Base-by-base conservation (phyloP, 495 filamentous ascomycete genomes). In the Podospora pseudopauciseta region DNA sequence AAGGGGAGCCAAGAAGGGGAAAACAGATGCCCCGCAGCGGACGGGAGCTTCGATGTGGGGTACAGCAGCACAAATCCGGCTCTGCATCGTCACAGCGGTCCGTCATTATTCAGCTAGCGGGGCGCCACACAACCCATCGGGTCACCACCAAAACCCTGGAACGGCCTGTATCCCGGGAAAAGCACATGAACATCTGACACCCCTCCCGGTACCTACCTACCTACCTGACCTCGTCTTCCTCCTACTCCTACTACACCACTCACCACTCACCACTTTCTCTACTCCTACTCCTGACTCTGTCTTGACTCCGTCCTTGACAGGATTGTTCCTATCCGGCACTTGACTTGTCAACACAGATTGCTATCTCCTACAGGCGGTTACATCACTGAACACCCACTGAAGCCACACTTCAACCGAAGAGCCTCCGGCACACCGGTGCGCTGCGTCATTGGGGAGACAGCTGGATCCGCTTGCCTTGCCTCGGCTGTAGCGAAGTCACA, bases 381-480 rank as follows among this genome's bases (percentile, higher is more conserved):
- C 39, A 49, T 49, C 39, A 49, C 39, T 49, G 39, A 49, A 39
- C 5, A 39, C 34, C 34, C 23, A 11, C 34, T 39, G 34, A 39
- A 39, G 34, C 34, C 34, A 39, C 34, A 23, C 23, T 32, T 49
- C 9, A 49, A 16, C 39, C 39, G 39, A 49, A 18, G 53, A 27
- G 0, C 63, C 64, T n/a, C 32, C 60, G 54, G 64, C 15, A 63
- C 57, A 20, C 62, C 26, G 44, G 53, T 58, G 57, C 18, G 34
- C 61, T 67, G 69, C 69, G 69, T 70, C 69, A 70, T 70, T 65
- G 62, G 39, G 64, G 23, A 19, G 18, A 19, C n/a, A 15, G 56
- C 56, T 61, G 55, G 64, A 59, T 71, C 72, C 72, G 68, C 68
- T 74, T 72, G 70, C 74, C 68, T 74, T 72, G 70, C 74, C 74